Evolutionary conservation across 441 rosid species (phyloP).

Genomic region (Gossypium gossypioides): DNA sequence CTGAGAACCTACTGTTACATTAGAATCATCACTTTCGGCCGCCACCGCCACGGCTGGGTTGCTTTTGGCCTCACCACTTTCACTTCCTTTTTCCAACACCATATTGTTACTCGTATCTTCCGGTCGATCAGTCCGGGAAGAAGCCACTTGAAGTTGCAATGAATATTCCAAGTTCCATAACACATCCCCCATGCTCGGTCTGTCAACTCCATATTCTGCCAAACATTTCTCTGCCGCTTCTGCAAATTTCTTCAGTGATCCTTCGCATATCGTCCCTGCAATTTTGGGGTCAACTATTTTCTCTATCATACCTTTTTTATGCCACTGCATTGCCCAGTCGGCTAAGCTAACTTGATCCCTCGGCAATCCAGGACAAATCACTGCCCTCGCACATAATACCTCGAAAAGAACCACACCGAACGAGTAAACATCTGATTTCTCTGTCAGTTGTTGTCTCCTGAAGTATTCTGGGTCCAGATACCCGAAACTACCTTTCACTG

Average conservation of each 20-base stretch:
- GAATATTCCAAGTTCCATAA: conserved; percentile 60
- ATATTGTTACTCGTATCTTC: conserved; percentile 31
- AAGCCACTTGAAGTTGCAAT: conserved; percentile 48
- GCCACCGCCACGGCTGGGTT: not conserved
- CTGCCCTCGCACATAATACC: conserved; percentile 52
- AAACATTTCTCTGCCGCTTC: conserved; percentile 62
- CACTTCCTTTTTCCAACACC: conserved; percentile 9
- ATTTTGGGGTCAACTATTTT: conserved; percentile 42
- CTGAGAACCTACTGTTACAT: conserved; percentile 20
- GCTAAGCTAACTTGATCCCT: conserved; percentile 55
- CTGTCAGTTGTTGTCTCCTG: conserved; percentile 51
- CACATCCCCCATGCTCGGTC: conserved; percentile 60
- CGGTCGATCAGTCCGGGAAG: conserved; percentile 24
- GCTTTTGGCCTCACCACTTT: not conserved
- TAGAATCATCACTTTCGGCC: conserved; percentile 23
- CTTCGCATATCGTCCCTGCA: conserved; percentile 28
- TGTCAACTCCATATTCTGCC: conserved; percentile 53
- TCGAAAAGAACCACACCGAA: conserved; percentile 61
- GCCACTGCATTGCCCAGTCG: conserved; percentile 53
- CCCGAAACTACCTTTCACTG: conserved; percentile 63
- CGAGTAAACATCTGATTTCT: conserved; percentile 60
- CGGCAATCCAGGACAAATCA: conserved; percentile 38
- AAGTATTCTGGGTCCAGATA: conserved; percentile 60
- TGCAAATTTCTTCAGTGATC: conserved; percentile 38
- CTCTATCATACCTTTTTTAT: conserved; percentile 39